A percentile compares a stretch with the other conserved stretches of the same genome.
Conservation (phyloP, 257 asterid genomes). For the Voacanga thouarsii region DNA sequence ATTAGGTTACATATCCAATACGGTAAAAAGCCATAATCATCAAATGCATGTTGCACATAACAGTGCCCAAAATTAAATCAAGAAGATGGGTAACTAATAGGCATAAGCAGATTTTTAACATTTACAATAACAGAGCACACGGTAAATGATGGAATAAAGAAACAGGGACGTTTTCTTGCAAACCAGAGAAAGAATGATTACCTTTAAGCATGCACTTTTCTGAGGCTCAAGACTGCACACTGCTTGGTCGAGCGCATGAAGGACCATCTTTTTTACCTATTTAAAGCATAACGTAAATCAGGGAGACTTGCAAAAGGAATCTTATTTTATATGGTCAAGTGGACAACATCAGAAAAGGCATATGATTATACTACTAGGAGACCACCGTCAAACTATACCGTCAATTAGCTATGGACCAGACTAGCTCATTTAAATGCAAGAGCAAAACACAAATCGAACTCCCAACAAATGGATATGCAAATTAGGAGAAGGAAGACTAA, state of each 20-base stretch:
- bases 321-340: neutral
- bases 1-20: neutral
- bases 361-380: neutral
- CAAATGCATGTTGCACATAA: neutral
- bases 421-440: neutral
- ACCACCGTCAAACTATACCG: neutral
- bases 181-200: neutral
- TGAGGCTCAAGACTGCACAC: slow-evolving; percentile 16
- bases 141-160: no score
- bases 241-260: slow-evolving; percentile 38
- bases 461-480: neutral
- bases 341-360: neutral
- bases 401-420: neutral
- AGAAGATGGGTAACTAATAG: neutral
- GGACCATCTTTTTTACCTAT: slow-evolving; percentile 54
- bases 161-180: neutral
- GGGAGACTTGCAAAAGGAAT: slow-evolving; percentile 1
- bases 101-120: neutral
- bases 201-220: slow-evolving; percentile 16
- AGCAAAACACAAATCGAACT: neutral
- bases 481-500: neutral
- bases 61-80: neutral
- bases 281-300: neutral
- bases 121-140: neutral
- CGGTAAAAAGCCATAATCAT: neutral